Evolutionary conservation across 2,329 filamentous ascomycete species (phyloP).

Genomic region (Coleophoma cylindrospora): DNA sequence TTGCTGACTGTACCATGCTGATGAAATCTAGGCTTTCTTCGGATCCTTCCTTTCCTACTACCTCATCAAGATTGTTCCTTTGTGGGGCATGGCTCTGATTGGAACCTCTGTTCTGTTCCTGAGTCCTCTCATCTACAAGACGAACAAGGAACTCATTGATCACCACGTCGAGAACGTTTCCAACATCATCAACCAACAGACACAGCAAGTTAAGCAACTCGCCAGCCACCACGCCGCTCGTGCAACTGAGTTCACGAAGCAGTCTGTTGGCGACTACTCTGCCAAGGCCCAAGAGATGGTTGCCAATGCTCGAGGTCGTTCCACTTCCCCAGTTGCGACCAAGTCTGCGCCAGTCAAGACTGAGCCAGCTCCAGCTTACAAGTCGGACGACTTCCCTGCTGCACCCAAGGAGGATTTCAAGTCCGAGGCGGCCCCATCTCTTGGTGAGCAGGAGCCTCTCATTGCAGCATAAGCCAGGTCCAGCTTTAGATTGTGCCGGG

Average conservation of each 20-base stretch:
- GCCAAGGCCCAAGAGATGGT: constrained; percentile 63
- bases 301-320: constrained; percentile 33
- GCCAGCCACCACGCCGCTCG: constrained; percentile 61
- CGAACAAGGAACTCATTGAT: constrained; percentile 67
- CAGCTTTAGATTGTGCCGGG: too few species aligned
- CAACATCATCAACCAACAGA: constrained; percentile 56
- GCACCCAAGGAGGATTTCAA: constrained; percentile 27
- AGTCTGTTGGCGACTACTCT: constrained; percentile 64
- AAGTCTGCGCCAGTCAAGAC: constrained; percentile 13
- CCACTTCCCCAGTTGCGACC: constrained; percentile 18
- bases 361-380: constrained; percentile 13
- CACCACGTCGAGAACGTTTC: constrained; percentile 52
- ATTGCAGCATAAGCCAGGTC: constrained; percentile 16
- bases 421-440: constrained; percentile 7
- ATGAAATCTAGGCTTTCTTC: constrained; percentile 45
- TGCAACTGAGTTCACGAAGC: constrained; percentile 59
- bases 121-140: constrained; percentile 57
- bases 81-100: constrained; percentile 63
- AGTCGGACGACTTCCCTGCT: constrained; percentile 23
- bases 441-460: constrained; percentile 19
- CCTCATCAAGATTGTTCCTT: constrained; percentile 64
- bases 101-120: constrained; percentile 55
- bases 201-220: constrained; percentile 54
- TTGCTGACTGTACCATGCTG: constrained; percentile 3
- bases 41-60: constrained; percentile 62